Conservation (phyloP, 306 rosid genomes). For the Quercus dentata region DNA sequence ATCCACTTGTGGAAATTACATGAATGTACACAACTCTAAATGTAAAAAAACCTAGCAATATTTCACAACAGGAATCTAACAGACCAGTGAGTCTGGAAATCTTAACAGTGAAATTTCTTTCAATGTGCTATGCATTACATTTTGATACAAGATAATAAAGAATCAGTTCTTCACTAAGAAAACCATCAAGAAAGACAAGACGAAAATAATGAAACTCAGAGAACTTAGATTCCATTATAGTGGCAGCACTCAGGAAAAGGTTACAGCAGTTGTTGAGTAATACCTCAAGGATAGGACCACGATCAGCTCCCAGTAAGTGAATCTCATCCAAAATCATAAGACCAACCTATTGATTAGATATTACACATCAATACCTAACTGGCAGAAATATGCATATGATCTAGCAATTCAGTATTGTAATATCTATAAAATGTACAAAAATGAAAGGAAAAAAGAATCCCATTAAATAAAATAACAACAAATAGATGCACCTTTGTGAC, state of each 20-base stretch:
- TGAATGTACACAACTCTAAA: background rate
- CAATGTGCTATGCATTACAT: no score
- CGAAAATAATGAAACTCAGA: constrained; percentile 5
- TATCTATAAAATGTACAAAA: background rate
- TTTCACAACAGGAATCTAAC: background rate
- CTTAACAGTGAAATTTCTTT: background rate
- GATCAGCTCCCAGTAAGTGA: constrained; percentile 97
- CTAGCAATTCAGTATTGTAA: constrained; percentile 11
- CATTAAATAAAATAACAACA: background rate
- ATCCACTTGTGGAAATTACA: background rate
- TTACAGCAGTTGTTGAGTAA: constrained; percentile 11
- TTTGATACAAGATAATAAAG: no score
- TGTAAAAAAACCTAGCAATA: background rate
- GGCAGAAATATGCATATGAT: constrained; percentile 13
- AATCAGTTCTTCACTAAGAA: no score
- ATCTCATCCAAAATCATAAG: constrained; percentile 93
- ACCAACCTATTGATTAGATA: constrained; percentile 67
- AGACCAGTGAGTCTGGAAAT: background rate
- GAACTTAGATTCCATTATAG: constrained; percentile 6
- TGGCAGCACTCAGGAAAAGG: constrained; percentile 6
- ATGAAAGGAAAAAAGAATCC: background rate
- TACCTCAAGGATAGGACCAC: constrained; percentile 99
- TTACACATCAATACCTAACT: constrained; percentile 6
- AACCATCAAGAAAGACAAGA: background rate
- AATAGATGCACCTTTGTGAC: constrained; percentile 71